phyloP scores from a whole-genome alignment of 108 stramenopile species.

The Phaeodactylum tricornutum region DNA sequence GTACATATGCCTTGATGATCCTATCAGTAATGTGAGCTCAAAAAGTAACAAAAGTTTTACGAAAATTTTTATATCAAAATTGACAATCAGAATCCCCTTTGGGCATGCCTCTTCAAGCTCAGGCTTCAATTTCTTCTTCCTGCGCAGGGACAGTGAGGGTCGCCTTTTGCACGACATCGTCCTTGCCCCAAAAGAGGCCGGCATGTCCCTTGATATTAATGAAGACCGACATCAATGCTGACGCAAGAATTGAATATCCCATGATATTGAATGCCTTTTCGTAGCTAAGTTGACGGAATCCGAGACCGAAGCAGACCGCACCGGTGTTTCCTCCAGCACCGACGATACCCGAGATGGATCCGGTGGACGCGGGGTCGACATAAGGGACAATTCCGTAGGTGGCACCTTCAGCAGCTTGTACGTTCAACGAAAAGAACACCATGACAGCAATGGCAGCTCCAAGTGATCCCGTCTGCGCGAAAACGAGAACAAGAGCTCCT shows the following conservation, averaged over 20 bases:
- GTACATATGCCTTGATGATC: too few relatives aligned
- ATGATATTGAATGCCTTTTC: conserved; percentile 32
- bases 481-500: conserved; percentile 54
- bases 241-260: conserved; percentile 35
- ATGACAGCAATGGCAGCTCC: conserved; percentile 51
- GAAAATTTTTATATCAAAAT: too few relatives aligned
- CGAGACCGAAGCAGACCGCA: conserved; percentile 48
- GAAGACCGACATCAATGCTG: conserved; percentile 33
- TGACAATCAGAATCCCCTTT: too few relatives aligned
- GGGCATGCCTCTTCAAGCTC: too few relatives aligned
- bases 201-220: conserved; percentile 63
- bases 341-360: conserved; percentile 70
- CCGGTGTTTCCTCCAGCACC: conserved; percentile 69
- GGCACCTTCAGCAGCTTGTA: conserved; percentile 73
- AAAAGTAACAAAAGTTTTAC: too few relatives aligned
- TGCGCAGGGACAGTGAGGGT: too few relatives aligned
- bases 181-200: too few relatives aligned
- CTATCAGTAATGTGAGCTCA: too few relatives aligned
- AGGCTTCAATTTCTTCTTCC: too few relatives aligned
- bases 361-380: conserved; percentile 62
- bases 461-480: conserved; percentile 35
- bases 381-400: conserved; percentile 80
- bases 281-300: conserved; percentile 35
- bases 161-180: too few relatives aligned
- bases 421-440: conserved; percentile 69